Percentiles rank a stretch among this genome's conserved stretches.
Conservation (phyloP, 306 rosid genomes). For the Echinosophora koreensis region DNA sequence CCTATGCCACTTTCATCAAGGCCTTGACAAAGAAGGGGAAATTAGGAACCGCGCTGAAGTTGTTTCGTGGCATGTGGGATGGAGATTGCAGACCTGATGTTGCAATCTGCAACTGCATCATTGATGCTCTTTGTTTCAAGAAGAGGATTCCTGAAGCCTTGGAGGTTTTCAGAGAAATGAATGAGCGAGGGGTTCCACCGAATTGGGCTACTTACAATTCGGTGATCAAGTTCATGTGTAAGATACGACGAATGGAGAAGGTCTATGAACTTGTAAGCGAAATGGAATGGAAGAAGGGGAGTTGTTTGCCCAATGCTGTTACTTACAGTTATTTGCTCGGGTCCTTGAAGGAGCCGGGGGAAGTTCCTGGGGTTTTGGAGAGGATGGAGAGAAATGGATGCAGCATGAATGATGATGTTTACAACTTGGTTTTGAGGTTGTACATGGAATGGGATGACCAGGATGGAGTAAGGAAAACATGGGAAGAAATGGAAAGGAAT, state of each 20-base stretch:
- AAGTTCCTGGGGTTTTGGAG: conserved; percentile 59
- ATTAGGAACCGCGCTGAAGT: conserved; percentile 67
- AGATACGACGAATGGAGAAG: conserved; percentile 66
- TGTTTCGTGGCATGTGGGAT: conserved; percentile 77
- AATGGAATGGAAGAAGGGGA: conserved; percentile 66
- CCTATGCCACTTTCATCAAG: conserved; percentile 70
- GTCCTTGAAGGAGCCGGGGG: conserved; percentile 62
- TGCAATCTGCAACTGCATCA: conserved; percentile 74
- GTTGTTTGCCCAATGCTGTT: conserved; percentile 64
- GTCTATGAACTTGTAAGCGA: conserved; percentile 70
- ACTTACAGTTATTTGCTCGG: conserved; percentile 72
- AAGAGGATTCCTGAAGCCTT: conserved; percentile 83
- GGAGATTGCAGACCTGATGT: conserved; percentile 62
- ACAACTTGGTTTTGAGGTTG: conserved; percentile 74
- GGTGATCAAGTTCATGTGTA: conserved; percentile 70
- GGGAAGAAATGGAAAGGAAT: conserved; percentile 73
- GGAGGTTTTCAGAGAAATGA: conserved; percentile 67
- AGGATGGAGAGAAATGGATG: conserved; percentile 73
- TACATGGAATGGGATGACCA: conserved; percentile 73
- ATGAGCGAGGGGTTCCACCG: conserved; percentile 54
- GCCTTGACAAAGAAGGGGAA: conserved; percentile 82
- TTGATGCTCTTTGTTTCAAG: conserved; percentile 90
- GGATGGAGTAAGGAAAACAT: conserved; percentile 61
- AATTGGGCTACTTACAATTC: conserved; percentile 78
- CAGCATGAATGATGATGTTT: conserved; percentile 60